Evolutionary conservation across 768 basidiomycete species (phyloP).

Genomic region (Tylopilus subfusipes): DNA sequence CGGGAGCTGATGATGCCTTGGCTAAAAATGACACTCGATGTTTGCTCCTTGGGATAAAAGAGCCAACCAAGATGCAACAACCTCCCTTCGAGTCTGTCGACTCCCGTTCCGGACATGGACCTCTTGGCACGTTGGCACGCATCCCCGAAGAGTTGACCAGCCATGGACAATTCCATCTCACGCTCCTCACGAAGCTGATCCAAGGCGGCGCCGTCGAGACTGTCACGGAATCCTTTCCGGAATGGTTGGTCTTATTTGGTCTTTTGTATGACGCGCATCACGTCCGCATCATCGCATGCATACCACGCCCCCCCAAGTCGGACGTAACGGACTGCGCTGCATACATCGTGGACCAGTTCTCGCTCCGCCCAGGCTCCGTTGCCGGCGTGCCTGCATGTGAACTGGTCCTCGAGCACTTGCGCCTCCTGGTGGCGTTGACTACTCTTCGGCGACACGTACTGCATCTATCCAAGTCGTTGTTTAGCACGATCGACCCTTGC

Average conservation of each 20-base stretch:
- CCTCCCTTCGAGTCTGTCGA: background rate
- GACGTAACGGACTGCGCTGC: conserved; percentile 7
- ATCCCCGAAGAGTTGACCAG: conserved; percentile 15
- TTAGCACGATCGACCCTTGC: background rate
- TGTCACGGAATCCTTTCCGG: conserved; percentile 12
- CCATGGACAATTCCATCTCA: conserved; percentile 9
- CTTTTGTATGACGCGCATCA: conserved; percentile 18
- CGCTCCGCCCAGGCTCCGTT: conserved; percentile 1
- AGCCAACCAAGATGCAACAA: background rate
- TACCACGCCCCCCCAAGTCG: conserved; percentile 13
- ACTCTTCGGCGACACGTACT: conserved; percentile 20
- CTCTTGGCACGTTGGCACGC: background rate
- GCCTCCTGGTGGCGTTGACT: conserved; percentile 17
- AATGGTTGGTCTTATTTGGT: conserved; percentile 27
- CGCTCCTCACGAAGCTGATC: conserved; percentile 10
- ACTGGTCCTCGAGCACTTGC: conserved; percentile 15
- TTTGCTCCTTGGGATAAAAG: conserved; percentile 21
- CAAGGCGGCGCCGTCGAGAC: background rate
- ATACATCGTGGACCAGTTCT: conserved; percentile 23
- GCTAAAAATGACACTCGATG: background rate
- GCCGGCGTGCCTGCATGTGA: conserved; percentile 5
- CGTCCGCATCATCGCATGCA: conserved; percentile 19
- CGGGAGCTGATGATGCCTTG: background rate
- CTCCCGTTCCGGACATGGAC: background rate
- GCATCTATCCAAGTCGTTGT: conserved; percentile 15